Evolutionary conservation across 2,329 filamentous ascomycete species (phyloP), one percentile per base, ranked within the genome.

Genomic region (Septoria petroselini): DNA sequence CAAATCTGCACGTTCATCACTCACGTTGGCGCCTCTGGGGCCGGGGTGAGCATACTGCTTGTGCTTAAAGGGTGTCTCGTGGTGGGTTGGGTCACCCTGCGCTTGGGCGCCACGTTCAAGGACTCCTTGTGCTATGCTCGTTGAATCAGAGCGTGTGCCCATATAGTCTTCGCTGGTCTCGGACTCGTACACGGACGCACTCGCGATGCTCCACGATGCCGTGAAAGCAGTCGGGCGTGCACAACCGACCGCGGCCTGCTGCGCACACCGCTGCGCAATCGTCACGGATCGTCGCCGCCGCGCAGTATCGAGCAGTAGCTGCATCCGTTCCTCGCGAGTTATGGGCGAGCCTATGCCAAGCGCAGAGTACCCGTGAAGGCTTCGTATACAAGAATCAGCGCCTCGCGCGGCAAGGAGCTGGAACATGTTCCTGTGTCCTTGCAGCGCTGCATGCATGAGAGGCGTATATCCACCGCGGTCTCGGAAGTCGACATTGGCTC

Each of bases 381-480:
- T 91, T 58, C 83, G 78, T 52, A 86, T 75, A 37, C 78, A 82
- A 25, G 85, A 80, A 68, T 90, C 84, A 2, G 86, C 87, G 31
- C 87, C 86, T 33, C 81, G 79, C 18, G 86, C 75, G 58, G 91
- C 82, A 50, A 95, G 76, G 11, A 85, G 81, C 52, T 85, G 79
- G 11, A 91, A 84, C 58, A 93, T 88, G 64, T 89, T 83, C 8
- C 81, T 73, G 62, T 90, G 84, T 54, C 84, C 81, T 67, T 86
- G 84, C 63, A 94, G 78, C 19, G 86, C 83, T 15, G 89, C 88
- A 64, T 91, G 80, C 67, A 94, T 88, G 72, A 94, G 78, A 11
- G 89, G 83, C 3, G 87, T 89, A 68, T 88, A 91, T 17, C 88
- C 88, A 41, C 85, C 85, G 55, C 83, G 85, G 65, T 95, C 89